Conservation (phyloP, 1,139 yeast genomes). For the Hyphopichia wangnamkhiaoensis region DNA sequence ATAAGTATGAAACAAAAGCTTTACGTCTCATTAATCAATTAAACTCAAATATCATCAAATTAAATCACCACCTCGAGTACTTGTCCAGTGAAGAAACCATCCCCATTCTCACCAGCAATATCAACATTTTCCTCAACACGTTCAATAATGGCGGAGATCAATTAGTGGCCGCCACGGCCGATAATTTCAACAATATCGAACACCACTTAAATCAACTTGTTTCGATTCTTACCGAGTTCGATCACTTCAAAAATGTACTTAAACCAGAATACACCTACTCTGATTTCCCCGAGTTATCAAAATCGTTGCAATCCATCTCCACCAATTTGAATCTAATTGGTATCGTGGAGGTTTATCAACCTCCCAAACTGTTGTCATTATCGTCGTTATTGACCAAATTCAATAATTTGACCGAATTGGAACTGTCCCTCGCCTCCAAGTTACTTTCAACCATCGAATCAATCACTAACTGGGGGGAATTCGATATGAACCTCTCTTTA, state of each 20-base stretch:
- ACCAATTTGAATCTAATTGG: slow-evolving; percentile 1
- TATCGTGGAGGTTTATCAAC: slow-evolving; percentile 1
- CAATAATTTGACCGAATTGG: background rate
- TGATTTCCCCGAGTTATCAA: slow-evolving; percentile 17
- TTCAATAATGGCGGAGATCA: background rate
- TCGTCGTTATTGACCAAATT: background rate
- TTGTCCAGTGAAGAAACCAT: slow-evolving; percentile 7
- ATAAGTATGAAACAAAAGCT: slow-evolving; percentile 33
- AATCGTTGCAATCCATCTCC: background rate
- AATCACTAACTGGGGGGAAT: background rate
- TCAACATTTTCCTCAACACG: slow-evolving; percentile 7
- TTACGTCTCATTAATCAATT: slow-evolving; percentile 30
- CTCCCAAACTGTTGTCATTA: slow-evolving; percentile 3
- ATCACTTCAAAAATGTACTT: slow-evolving; percentile 9
- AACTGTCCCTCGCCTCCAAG: background rate
- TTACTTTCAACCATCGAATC: background rate
- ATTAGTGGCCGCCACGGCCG: slow-evolving; percentile 1
- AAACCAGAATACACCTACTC: slow-evolving; percentile 20
- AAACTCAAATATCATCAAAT: slow-evolving; percentile 13
- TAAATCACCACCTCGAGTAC: slow-evolving; percentile 9
- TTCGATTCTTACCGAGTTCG: slow-evolving; percentile 10
- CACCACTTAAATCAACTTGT: slow-evolving; percentile 4
- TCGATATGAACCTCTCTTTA: background rate
- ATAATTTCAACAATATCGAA: slow-evolving; percentile 4
- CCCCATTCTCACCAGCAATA: slow-evolving; percentile 2